A percentile compares a stretch with the other conserved stretches of the same genome.
Conservation (phyloP, 768 basidiomycete species). For the Naganishia randhawae region DNA sequence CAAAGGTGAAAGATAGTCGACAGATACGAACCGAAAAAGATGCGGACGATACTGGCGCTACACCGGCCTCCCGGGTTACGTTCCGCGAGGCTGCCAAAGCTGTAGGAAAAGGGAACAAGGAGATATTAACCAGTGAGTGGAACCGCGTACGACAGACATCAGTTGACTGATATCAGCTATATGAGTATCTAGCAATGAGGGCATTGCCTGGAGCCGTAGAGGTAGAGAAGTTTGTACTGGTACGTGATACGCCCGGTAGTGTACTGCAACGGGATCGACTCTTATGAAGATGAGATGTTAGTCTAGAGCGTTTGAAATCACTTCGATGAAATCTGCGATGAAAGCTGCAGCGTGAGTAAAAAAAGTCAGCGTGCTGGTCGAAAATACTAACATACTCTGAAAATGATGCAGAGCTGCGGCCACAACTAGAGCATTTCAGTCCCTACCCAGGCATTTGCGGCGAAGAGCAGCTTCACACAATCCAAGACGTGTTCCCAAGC, state of each 20-base stretch:
- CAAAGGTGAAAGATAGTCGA: constrained; percentile 8
- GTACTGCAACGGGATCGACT: background rate
- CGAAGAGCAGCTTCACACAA: constrained; percentile 93
- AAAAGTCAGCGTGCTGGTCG: background rate
- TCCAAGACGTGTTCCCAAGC: constrained; percentile 79
- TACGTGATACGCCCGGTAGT: constrained; percentile 42
- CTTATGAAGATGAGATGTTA: constrained; percentile 45
- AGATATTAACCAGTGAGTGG: constrained; percentile 15
- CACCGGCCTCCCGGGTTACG: background rate
- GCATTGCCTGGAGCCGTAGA: constrained; percentile 71
- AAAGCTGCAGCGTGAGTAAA: constrained; percentile 64
- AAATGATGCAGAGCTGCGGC: constrained; percentile 58
- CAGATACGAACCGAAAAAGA: constrained; percentile 5
- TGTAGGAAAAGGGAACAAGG: constrained; percentile 5
- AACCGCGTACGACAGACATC: background rate
- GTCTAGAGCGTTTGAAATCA: constrained; percentile 84
- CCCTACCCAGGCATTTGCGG: constrained; percentile 82
- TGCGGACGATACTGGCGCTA: background rate
- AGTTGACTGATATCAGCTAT: background rate
- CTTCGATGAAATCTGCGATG: constrained; percentile 84
- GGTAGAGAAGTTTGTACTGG: constrained; percentile 84
- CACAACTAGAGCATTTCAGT: constrained; percentile 84
- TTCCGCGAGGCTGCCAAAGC: constrained; percentile 13
- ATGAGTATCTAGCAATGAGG: constrained; percentile 55
- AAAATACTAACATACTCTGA: background rate